These are phyloP conservation scores for Lepidium africanum DNA, from an alignment of 345 rosid species.

Conservation along the genomic window DNA sequence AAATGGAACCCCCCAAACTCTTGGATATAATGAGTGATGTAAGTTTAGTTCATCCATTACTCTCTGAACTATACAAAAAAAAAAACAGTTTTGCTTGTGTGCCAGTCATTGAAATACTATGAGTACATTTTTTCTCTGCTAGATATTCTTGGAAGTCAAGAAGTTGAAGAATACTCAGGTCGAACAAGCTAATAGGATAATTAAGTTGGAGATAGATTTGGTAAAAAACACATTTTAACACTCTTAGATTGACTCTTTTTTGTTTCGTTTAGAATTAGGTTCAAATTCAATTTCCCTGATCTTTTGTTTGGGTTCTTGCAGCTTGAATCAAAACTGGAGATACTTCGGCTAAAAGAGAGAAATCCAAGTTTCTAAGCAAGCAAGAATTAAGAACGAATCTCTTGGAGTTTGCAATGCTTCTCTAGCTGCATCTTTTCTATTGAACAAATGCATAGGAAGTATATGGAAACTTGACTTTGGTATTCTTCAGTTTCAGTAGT, in stretches of 20 bases:
- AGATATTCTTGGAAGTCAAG: conserved; percentile 35
- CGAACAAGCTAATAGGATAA: conserved; percentile 33
- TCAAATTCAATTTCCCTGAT: neutral
- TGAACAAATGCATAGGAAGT: neutral
- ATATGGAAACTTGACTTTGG: neutral
- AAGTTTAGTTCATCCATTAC: neutral
- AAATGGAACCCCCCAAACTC: conserved; percentile 12
- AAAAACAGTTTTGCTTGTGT: neutral
- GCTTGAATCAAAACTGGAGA: conserved; percentile 37
- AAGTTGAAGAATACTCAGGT: conserved; percentile 36
- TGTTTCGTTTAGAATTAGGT: neutral
- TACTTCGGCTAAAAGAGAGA: conserved; percentile 32
- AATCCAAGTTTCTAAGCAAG: conserved; percentile 5
- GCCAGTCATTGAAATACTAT: neutral
- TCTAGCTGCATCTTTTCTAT: neutral
- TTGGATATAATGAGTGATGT: conserved; percentile 32
- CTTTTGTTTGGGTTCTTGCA: conserved; percentile 21
- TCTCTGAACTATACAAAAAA: neutral
- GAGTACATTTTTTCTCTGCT: neutral
- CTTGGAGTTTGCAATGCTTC: neutral
- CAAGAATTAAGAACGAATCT: neutral
- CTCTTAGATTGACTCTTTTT: neutral
- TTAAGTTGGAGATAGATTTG: conserved; percentile 44
- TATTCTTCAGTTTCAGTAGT: neutral
- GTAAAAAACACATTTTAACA: conserved; percentile 19